Evolutionary conservation across 1,284 basidiomycete species (phyloP), one percentile per base, ranked within the genome.

Genomic region (Leccinum glutinopallens): DNA sequence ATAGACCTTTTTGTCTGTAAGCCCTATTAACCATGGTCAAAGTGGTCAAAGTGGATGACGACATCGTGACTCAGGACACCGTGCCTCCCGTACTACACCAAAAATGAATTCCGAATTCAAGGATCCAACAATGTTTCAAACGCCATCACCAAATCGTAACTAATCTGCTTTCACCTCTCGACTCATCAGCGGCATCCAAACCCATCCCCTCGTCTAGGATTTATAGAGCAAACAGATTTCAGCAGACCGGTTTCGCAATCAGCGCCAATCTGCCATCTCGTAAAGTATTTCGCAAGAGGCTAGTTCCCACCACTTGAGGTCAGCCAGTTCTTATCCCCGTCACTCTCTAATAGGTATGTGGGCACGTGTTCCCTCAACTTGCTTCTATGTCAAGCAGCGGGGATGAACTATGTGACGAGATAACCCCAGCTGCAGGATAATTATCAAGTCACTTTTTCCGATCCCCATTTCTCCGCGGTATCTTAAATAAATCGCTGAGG

Each of bases 401-500:
- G 62, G 58, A 70, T 66, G 69, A 65, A 61, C 54, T 60, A 62
- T 64, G 59, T 62, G 57, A 64, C 58, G 58, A 64, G 63, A 67
- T 71, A 69, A 63, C 33, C 39, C 60, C 67, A 57, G 6, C 49
- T 39, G 58, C 64, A 62, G 56, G 59, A 60, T 32, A 70, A 58
- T 55, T 61, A 63, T 66, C 59, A 58, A 61, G 55, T 68, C 65
- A 68, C 49, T 58, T 64, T 66, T 63, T 37, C 60, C 41, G 61
- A 59, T 58, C 39, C 39, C 33, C 46, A 43, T 65, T 65, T 71
- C 63, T 67, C 64, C 63, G 49, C 59, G 61, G 60, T 59, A 10
- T 73, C 54, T 64, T 74, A 71, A 71, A 72, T 75, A 71, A 58
- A 70, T 61, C 43, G 61, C 56, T 37, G 46, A 43, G 51, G 25